Percentiles rank a stretch among this genome's conserved stretches.
These are phyloP conservation scores for Colletotrichum theobromicola DNA, from an alignment of 2,329 filamentous ascomycete genomes.

Conservation along the genomic window DNA sequence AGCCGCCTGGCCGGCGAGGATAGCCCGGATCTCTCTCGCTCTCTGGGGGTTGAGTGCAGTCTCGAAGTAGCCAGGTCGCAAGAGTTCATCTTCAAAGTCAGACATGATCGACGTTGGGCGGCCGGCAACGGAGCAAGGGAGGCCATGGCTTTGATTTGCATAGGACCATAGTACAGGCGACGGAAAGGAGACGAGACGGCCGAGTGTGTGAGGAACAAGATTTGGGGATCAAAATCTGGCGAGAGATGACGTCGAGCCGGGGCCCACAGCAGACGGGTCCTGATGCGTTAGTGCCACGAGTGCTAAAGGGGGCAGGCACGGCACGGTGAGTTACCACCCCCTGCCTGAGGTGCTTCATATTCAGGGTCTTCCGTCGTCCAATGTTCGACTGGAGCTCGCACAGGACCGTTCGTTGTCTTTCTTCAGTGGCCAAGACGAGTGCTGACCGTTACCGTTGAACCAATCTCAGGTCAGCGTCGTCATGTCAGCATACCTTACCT, in stretches of 20 bases:
- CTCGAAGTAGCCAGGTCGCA: neutral
- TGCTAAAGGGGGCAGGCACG: neutral
- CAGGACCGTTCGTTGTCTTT: neutral
- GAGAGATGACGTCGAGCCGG: conserved; percentile 12
- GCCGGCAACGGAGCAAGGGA: neutral
- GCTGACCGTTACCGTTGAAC: neutral
- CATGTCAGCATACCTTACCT: neutral
- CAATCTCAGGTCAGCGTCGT: neutral
- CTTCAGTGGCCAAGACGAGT: neutral
- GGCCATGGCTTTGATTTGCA: no score
- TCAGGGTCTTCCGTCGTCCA: neutral
- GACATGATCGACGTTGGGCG: neutral
- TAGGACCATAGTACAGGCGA: neutral
- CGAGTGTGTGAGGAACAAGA: neutral
- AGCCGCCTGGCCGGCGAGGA: neutral
- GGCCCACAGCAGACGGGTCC: neutral
- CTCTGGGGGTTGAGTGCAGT: no score
- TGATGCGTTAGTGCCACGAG: neutral
- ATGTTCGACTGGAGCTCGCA: neutral
- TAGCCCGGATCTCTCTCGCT: neutral
- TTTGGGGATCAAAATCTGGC: neutral
- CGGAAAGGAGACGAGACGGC: neutral
- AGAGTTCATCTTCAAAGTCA: neutral
- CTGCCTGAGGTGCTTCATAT: neutral
- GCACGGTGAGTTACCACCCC: neutral